These are phyloP conservation scores for Anisodus acutangulus DNA, from an alignment of 257 asterid genomes.

Conservation along the genomic window DNA sequence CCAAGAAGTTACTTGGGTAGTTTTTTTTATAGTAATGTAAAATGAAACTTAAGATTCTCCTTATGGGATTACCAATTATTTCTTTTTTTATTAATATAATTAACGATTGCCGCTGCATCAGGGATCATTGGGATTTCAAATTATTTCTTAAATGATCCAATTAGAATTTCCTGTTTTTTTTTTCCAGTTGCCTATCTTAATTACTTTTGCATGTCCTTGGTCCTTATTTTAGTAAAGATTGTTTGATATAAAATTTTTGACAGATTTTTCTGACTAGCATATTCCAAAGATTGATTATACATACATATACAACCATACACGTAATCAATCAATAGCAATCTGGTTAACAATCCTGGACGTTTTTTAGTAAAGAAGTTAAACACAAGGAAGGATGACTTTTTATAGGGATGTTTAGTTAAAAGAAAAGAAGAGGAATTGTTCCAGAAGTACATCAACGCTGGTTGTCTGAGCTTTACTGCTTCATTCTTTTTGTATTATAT, in stretches of 20 bases:
- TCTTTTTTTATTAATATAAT: neutral
- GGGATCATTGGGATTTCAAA: neutral
- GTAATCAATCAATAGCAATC: conserved; percentile 4
- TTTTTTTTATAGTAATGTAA: neutral
- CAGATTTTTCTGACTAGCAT: conserved; percentile 7
- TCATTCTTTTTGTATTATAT: neutral
- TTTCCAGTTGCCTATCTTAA: conserved; percentile 12
- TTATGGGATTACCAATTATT: neutral
- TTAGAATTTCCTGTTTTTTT: neutral
- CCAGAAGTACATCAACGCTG: neutral
- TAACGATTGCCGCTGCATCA: too few species aligned
- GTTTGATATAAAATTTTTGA: neutral
- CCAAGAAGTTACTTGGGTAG: neutral
- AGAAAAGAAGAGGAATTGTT: conserved; percentile 26
- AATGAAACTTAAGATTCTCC: neutral
- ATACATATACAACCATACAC: neutral
- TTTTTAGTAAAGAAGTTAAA: neutral
- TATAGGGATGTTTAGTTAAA: neutral
- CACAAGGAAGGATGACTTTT: neutral
- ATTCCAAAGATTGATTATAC: neutral
- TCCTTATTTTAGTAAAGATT: conserved; percentile 13
- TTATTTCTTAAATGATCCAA: neutral
- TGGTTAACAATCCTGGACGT: neutral
- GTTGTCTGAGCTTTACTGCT: neutral
- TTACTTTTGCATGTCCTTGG: conserved; percentile 17